Evolutionary conservation across 441 rosid genomes (phyloP), one percentile per base, ranked within the genome.

Genomic region (Erodium moschatum): DNA sequence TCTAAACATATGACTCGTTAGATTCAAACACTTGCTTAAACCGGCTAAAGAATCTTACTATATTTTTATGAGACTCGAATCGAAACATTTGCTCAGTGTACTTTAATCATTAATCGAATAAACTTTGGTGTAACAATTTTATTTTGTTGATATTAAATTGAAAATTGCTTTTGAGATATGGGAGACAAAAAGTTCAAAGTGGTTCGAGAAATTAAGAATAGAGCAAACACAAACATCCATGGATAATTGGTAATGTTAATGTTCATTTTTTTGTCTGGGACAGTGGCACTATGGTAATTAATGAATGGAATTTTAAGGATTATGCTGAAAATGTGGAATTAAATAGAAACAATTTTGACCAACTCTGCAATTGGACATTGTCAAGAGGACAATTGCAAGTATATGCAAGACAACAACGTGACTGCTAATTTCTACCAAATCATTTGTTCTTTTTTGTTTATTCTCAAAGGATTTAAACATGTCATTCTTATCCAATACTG

Each of bases 401-500:
- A 44, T 69, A 73, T 64, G 69, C 72, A 69, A 54, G 84, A 83
- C 78, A 78, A 67, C 68, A 65, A 78, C 81, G 76, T 70, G 65
- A 77, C 65, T 79, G 70, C 67, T 6, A 70, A 76, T 29, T 29
- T 80, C 74, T 72, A 80, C 87, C 78, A 76, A 84, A 78, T 81
- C 84, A 70, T 54, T 73, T 77, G 75, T 84, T 80, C n/a, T 81
- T 71, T 65, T 16, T 18, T 56, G 8, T 54, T 54, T 18, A 6
- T 3, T 56, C 52, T 46, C 10, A 24, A n/a, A 44, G n/a, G 52
- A 46, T 12, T n/a, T 46, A 46, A 0, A 46, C 15, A 46, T 46
- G 15, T n/a, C 15, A 12, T 46, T 12, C n/a, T 46, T 10, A 4
- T 46, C n/a, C 15, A 11, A 46, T 46, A 2, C 13, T 12, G 15